Base-by-base conservation (phyloP, 2,329 filamentous ascomycete species). In the Lasiodiplodia sp. region DNA sequence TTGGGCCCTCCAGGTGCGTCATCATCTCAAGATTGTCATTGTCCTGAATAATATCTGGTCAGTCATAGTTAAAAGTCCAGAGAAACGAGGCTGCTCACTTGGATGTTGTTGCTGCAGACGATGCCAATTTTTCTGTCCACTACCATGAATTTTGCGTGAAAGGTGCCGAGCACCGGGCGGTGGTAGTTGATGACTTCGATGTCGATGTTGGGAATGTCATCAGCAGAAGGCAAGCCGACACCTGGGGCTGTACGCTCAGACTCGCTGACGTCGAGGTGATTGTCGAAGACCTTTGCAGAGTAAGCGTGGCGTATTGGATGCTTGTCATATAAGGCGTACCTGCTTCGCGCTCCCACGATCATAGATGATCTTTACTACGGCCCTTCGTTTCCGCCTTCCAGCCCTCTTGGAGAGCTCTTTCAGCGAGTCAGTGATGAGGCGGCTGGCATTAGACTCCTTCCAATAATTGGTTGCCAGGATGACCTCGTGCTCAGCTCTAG, bases 1-100 rank as follows among this genome's bases (percentile, higher is more conserved):
- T 91, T 0, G 91, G 87, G 0, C 92, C 92, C 79, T 94, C 91
- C 0, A 93, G 76, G 67, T 92, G 91, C 2, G 87, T 84, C 86
- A 93, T 89, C 92, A 95, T 94, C 78, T 95, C 92, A 67, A 94
- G 70, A 72, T 95, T 95, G 72, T 92, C 90, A 66, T 93, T 94
- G 71, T 93, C 89, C 66, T 68, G 16, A 47, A 21, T 11, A 21
- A 8, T 16, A 12, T 7, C 8, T 14, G 34, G 34, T 38, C 37
- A 57, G 34, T 16, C 14, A 37, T 10, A 23, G 25, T 14, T 18
- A 21, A 4, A 44, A 21, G 2, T 12, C 12, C 12, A 12, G 11
- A 6, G 25, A 7, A 47, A 11, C 12, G 31, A 25, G 5, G 10
- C 16, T 47, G 21, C 69, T 73, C 79, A 67, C 65, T 72, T 87